Conservation (phyloP, 1,284 basidiomycete species). For the Porodaedalea pini region DNA sequence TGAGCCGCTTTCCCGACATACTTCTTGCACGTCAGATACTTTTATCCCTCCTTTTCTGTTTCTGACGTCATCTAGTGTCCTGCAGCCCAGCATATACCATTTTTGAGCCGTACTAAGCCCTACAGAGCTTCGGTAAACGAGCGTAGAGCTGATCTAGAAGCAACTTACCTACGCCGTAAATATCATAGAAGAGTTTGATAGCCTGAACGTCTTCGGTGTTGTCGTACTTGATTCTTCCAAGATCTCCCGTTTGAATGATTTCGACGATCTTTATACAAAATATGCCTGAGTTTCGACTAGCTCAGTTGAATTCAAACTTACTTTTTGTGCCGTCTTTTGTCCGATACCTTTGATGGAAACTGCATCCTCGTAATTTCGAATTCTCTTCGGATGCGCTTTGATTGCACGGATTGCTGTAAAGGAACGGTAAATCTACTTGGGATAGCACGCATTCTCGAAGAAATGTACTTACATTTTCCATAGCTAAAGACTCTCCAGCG, state of each 20-base stretch:
- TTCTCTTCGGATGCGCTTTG: slow-evolving; percentile 53
- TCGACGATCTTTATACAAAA: slow-evolving; percentile 62
- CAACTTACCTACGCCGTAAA: slow-evolving; percentile 79
- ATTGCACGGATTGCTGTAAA: slow-evolving; percentile 52
- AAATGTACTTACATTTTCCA: slow-evolving; percentile 48
- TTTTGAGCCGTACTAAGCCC: slow-evolving; percentile 60
- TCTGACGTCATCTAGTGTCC: slow-evolving; percentile 72
- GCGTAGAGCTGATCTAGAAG: neutral
- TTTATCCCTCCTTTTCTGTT: slow-evolving; percentile 55
- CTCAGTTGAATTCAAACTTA: slow-evolving; percentile 29
- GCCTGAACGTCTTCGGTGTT: slow-evolving; percentile 56
- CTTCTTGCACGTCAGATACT: slow-evolving; percentile 60
- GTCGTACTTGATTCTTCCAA: slow-evolving; percentile 60
- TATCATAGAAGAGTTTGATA: slow-evolving; percentile 61
- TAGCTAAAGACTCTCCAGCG: slow-evolving; percentile 61
- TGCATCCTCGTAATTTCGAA: slow-evolving; percentile 64
- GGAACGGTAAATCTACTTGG: slow-evolving; percentile 1
- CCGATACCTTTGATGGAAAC: slow-evolving; percentile 63
- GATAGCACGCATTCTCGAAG: neutral
- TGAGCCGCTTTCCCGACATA: slow-evolving; percentile 20
- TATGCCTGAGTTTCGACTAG: neutral
- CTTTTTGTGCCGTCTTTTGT: slow-evolving; percentile 72
- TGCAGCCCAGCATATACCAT: slow-evolving; percentile 75
- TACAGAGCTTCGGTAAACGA: slow-evolving; percentile 26
- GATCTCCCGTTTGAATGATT: slow-evolving; percentile 65